Conservation (phyloP, 108 stramenopile species). For the Skeletonema tropicum region DNA sequence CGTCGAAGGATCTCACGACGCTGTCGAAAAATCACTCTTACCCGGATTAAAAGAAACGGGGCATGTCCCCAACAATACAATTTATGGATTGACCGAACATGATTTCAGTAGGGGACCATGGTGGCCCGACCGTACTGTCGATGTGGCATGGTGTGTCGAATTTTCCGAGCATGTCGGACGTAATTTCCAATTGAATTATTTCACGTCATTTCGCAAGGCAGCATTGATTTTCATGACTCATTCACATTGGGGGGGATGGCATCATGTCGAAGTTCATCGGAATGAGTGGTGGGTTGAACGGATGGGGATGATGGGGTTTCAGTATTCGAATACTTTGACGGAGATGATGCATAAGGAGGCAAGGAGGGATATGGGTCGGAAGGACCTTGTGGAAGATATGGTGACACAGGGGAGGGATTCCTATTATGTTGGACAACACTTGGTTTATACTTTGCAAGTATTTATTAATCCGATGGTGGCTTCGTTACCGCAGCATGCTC, state of each 20-base stretch:
- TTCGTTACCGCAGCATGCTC: constrained; percentile 60
- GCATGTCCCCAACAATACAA: constrained; percentile 9
- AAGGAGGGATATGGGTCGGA: constrained; percentile 27
- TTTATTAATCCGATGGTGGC: constrained; percentile 65
- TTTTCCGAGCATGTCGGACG: constrained; percentile 67
- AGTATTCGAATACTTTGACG: constrained; percentile 53
- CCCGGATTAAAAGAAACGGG: constrained; percentile 49
- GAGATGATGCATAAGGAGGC: constrained; percentile 36
- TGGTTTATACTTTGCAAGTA: constrained; percentile 48
- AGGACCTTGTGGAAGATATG: constrained; percentile 22
- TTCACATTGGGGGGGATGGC: constrained; percentile 75
- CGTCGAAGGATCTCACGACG: constrained; percentile 86
- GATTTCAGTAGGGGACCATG: constrained; percentile 83
- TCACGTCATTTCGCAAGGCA: constrained; percentile 76
- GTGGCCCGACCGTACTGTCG: constrained; percentile 85
- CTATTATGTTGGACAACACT: constrained; percentile 53
- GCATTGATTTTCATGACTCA: constrained; percentile 82
- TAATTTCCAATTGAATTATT: constrained; percentile 79
- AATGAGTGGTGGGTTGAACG: constrained; percentile 76
- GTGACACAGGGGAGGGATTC: constrained; percentile 13
- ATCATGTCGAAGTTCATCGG: constrained; percentile 61
- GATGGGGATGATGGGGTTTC: constrained; percentile 67
- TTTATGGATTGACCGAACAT: constrained; percentile 49
- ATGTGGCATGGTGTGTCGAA: constrained; percentile 84
- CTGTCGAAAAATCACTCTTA: constrained; percentile 57